Evolutionary conservation across 805 yeast genomes (phyloP).

Genomic region (Brettanomyces nanus): DNA sequence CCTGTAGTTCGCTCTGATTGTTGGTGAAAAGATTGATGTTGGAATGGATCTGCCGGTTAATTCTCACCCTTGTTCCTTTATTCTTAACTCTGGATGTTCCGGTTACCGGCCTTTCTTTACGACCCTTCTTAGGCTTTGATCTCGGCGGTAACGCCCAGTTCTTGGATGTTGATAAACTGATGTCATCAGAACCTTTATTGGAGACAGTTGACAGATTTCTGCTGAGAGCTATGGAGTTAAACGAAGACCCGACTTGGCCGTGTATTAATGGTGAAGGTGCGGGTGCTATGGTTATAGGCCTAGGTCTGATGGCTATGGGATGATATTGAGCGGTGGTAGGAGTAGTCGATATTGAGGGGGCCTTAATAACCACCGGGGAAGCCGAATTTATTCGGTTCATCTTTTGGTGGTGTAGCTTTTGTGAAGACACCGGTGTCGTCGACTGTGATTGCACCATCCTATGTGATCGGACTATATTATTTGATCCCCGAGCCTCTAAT

Average conservation of each 20-base stretch:
- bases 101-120: slow-evolving; percentile 6
- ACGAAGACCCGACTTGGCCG: neutral
- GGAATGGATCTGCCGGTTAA: slow-evolving; percentile 29
- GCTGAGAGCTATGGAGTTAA: slow-evolving; percentile 5
- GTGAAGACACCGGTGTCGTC: too few relatives aligned
- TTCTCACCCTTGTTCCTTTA: slow-evolving; percentile 10
- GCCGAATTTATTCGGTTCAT: too few relatives aligned
- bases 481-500: too few relatives aligned
- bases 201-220: slow-evolving; percentile 14
- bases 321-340: slow-evolving; percentile 17
- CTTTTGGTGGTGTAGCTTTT: too few relatives aligned
- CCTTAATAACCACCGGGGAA: neutral
- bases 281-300: slow-evolving; percentile 19
- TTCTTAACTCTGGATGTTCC: slow-evolving; percentile 4
- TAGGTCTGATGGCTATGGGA: slow-evolving; percentile 25
- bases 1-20: slow-evolving; percentile 24
- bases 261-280: slow-evolving; percentile 8
- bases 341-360: slow-evolving; percentile 2
- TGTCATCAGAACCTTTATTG: slow-evolving; percentile 20
- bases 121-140: slow-evolving; percentile 29
- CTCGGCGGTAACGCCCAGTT: slow-evolving; percentile 52
- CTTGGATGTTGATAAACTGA: slow-evolving; percentile 26
- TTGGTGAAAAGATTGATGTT: slow-evolving; percentile 27
- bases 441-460: too few relatives aligned
- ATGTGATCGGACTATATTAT: too few relatives aligned